Conservation (phyloP, 257 asterid genomes). For the Primulina huaijiensis region DNA sequence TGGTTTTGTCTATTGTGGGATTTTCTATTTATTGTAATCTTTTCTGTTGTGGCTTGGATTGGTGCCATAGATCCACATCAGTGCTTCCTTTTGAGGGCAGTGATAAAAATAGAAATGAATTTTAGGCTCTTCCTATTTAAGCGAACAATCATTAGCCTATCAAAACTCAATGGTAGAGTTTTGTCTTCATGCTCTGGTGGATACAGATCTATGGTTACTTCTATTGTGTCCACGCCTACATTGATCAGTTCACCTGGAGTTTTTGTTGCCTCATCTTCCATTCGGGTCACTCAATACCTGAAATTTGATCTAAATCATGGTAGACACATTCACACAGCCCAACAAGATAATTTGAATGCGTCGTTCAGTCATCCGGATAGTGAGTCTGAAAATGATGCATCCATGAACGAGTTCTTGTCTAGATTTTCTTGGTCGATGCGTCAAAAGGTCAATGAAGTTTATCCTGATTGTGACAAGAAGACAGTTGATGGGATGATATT, state of each 20-base stretch:
- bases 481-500: slow-evolving; percentile 74
- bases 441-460: slow-evolving; percentile 55
- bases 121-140: slow-evolving; percentile 44
- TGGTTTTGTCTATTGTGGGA: slow-evolving; percentile 10
- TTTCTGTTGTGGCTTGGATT: slow-evolving; percentile 4
- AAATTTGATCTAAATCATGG: slow-evolving; percentile 14
- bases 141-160: slow-evolving; percentile 28
- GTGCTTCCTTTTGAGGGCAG: not conserved
- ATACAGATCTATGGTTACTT: slow-evolving; percentile 26
- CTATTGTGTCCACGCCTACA: slow-evolving; percentile 19
- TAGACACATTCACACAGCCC: slow-evolving; percentile 40
- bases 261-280: slow-evolving; percentile 4
- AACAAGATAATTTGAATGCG: slow-evolving; percentile 26
- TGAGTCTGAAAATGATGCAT: slow-evolving; percentile 47
- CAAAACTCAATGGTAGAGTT: slow-evolving; percentile 35
- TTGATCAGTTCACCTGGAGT: slow-evolving; percentile 21
- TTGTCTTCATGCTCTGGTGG: slow-evolving; percentile 27
- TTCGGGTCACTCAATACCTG: slow-evolving; percentile 8
- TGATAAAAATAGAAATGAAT: slow-evolving; percentile 36
- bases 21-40: not conserved
- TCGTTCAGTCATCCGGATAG: slow-evolving; percentile 24
- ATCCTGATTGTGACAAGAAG: slow-evolving; percentile 57
- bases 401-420: slow-evolving; percentile 72
- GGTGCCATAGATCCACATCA: not conserved
- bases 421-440: slow-evolving; percentile 91